Percentiles rank a stretch among this genome's conserved stretches.
These are phyloP conservation scores for Suhomyces anneliseae DNA, from an alignment of 1,139 yeast genomes.

Conservation along the genomic window DNA sequence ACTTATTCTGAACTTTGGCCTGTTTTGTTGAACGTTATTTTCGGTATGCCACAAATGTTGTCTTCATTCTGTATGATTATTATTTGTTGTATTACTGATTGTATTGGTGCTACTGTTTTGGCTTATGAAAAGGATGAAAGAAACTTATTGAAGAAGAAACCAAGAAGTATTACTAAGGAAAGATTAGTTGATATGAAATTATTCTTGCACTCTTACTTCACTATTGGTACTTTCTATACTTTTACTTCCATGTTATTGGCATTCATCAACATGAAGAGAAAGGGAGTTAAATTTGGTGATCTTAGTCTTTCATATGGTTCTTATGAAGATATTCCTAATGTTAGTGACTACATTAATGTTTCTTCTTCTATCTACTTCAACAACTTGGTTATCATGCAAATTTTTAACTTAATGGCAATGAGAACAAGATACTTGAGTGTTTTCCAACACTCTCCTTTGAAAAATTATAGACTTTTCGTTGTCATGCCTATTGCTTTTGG, in stretches of 20 bases:
- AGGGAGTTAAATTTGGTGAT: constrained; percentile 37
- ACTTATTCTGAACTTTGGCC: constrained; percentile 56
- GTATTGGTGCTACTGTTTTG: constrained; percentile 45
- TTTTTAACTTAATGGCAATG: constrained; percentile 47
- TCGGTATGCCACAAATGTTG: constrained; percentile 52
- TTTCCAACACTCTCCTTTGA: constrained; percentile 40
- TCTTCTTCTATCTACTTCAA: constrained; percentile 52
- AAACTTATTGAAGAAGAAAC: constrained; percentile 43
- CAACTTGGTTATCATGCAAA: constrained; percentile 51
- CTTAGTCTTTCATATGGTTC: constrained; percentile 41
- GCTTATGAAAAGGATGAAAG: constrained; percentile 49
- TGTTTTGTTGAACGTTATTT: constrained; percentile 46
- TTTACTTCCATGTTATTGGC: constrained; percentile 46
- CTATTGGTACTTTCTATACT: constrained; percentile 43
- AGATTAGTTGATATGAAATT: constrained; percentile 44
- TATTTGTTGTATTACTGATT: constrained; percentile 50
- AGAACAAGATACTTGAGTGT: constrained; percentile 47
- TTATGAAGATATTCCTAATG: constrained; percentile 26
- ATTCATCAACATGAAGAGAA: constrained; percentile 40
- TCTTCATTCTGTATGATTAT: constrained; percentile 55
- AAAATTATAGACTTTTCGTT: constrained; percentile 30
- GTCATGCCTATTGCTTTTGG: constrained; percentile 41
- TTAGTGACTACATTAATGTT: constrained; percentile 25
- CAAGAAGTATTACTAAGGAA: constrained; percentile 46
- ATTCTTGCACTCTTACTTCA: constrained; percentile 45